Base-by-base conservation (phyloP, 2,329 filamentous ascomycete genomes). In the Albophoma yamanashiensis region DNA sequence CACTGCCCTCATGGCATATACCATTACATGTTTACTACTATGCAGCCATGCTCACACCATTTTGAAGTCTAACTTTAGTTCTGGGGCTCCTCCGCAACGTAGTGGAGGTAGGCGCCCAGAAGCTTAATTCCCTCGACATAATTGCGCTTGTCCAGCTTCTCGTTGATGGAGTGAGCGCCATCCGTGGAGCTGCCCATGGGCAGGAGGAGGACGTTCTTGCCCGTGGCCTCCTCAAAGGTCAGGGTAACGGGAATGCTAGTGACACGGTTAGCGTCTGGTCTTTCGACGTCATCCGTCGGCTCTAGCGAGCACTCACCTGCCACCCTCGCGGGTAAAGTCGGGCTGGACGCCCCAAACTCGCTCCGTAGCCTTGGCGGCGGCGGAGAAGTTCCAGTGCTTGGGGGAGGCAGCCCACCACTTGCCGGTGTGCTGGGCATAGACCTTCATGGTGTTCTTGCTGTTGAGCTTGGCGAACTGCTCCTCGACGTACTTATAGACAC, bases 351-450 rank as follows among this genome's bases (percentile, higher is more conserved):
- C 90, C 84, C 92, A 99, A 43, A 99, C 94, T 65, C 91, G 86
- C 80, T 97, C 89, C 40, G 94, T 92, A n/a, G 94, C 94, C 83
- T 96, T 97, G 71, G 88, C 86, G 17, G 94, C 94, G 34, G 93
- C 93, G 38, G 86, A 84, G 78, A 97, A 99, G 82, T 99, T 99
- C 92, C 94, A 97, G 82, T 99, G 93, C 78, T 96, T 94, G 38
- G 94, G 93, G 71, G 89, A 92, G 55, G 95, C 92, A 56, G 96
- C 92, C 94, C 94, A 99, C 94, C 94, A 99, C 78, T 97, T 97
- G 67, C 94, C 94, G 62, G 87, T 88, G 79, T 99, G 94, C 76
- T 93, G 87, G 61, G 92, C 82, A 71, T 82, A 86, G 58, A 92
- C 87, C 68, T 90, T 89, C 71, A 96, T 76, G 20, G 82, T 92